phyloP scores from a whole-genome alignment of 1,139 yeast genomes.

The Pichia norvegensis region DNA sequence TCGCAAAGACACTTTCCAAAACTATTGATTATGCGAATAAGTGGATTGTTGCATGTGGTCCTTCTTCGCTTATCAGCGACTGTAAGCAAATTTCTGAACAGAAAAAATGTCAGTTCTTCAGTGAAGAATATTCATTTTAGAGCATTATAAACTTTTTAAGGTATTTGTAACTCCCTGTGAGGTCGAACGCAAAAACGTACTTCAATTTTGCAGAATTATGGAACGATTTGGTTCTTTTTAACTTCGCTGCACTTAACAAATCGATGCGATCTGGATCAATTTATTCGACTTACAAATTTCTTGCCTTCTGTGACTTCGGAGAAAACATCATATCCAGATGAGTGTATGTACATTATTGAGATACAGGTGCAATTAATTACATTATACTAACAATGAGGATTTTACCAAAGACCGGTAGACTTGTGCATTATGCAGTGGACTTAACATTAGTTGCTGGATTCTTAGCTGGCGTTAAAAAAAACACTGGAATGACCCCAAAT shows the following conservation, averaged over 20 bases:
- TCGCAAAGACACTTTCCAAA: constrained; percentile 25
- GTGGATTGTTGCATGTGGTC: constrained; percentile 73
- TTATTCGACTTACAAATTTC: too few relatives aligned
- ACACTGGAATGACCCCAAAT: constrained; percentile 67
- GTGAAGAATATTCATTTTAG: constrained; percentile 36
- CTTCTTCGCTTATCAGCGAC: constrained; percentile 42
- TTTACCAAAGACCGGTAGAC: constrained; percentile 29
- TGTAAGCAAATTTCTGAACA: constrained; percentile 38
- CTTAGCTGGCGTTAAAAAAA: constrained; percentile 82
- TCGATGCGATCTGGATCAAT: too few relatives aligned
- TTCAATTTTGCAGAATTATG: too few relatives aligned
- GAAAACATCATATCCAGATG: neutral
- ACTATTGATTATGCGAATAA: constrained; percentile 30
- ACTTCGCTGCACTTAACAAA: too few relatives aligned
- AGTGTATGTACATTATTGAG: neutral
- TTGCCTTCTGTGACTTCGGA: neutral
- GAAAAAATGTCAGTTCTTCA: constrained; percentile 34
- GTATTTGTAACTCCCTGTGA: too few relatives aligned
- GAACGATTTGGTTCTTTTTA: too few relatives aligned
- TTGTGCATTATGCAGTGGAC: constrained; percentile 64
- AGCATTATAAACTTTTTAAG: too few relatives aligned
- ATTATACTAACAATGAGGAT: neutral
- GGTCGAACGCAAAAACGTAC: too few relatives aligned
- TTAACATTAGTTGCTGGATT: constrained; percentile 72
- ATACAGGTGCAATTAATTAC: neutral